Evolutionary conservation across 2,329 filamentous ascomycete species (phyloP).

Genomic region (Parastagonospora nodorum): DNA sequence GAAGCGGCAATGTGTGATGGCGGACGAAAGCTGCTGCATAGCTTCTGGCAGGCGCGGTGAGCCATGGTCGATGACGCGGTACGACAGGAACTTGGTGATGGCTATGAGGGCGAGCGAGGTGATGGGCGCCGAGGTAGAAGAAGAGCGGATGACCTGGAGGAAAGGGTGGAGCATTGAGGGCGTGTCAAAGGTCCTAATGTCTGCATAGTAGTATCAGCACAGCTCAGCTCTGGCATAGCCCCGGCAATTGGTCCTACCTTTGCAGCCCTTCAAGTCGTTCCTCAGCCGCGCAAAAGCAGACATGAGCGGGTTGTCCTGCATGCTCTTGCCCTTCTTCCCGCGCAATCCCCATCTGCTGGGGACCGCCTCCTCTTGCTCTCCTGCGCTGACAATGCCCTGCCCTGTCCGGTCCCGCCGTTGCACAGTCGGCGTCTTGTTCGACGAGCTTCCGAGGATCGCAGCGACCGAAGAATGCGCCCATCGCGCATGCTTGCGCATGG

Average conservation of each 20-base stretch:
- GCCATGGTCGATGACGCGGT: constrained; percentile 82
- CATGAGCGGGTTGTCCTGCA: constrained; percentile 97
- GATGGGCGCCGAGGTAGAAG: constrained; percentile 93
- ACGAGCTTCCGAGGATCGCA: constrained; percentile 82
- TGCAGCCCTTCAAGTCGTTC: constrained; percentile 83
- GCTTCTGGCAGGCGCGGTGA: constrained; percentile 88
- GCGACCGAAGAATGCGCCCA: constrained; percentile 96
- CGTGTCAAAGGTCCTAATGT: constrained; percentile 87
- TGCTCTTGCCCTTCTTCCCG: constrained; percentile 94
- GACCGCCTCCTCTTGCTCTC: constrained; percentile 61
- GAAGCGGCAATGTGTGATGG: constrained; percentile 96
- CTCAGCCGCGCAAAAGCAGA: constrained; percentile 89
- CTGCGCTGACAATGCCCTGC: constrained; percentile 40
- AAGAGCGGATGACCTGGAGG: constrained; percentile 93
- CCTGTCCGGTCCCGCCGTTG: constrained; percentile 42
- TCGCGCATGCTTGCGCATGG: constrained; percentile 95
- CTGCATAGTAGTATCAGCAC: constrained; percentile 52
- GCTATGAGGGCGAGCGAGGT: constrained; percentile 93
- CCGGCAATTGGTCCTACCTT: constrained; percentile 58
- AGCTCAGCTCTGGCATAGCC: constrained; percentile 1
- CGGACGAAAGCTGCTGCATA: constrained; percentile 92
- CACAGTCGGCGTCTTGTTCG: constrained; percentile 51
- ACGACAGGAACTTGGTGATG: constrained; percentile 94
- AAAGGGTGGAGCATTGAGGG: constrained; percentile 90
- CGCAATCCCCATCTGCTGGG: constrained; percentile 90